Evolutionary conservation across 306 rosid species (phyloP).

Genomic region (Vigna reflexopilosa): DNA sequence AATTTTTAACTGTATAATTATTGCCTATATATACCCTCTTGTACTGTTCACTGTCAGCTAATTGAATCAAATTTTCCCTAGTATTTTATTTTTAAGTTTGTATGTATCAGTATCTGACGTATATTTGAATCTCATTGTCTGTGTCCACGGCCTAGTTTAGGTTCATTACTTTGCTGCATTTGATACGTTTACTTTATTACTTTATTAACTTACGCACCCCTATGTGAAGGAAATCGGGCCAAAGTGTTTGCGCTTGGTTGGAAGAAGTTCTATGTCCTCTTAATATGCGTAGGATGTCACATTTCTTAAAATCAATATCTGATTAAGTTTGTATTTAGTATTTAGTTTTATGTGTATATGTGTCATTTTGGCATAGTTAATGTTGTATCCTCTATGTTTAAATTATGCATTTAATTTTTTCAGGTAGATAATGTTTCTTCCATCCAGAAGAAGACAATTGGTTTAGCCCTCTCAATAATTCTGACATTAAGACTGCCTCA

Average conservation of each 20-base stretch:
- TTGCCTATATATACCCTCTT: too few relatives aligned
- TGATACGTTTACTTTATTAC: conserved; percentile 19
- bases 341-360: background rate
- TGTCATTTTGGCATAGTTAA: conserved; percentile 34
- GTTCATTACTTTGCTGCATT: conserved; percentile 11
- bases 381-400: conserved; percentile 26
- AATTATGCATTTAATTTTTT: conserved; percentile 32
- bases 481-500: conserved; percentile 90
- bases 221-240: background rate
- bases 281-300: conserved; percentile 32
- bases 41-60: too few relatives aligned
- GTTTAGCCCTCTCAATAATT: conserved; percentile 88
- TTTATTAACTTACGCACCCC: background rate
- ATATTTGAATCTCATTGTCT: conserved; percentile 5
- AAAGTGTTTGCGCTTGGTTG: background rate
- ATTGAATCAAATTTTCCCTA: too few relatives aligned
- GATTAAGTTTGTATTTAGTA: background rate
- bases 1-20: too few relatives aligned
- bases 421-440: conserved; percentile 94
- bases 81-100: too few relatives aligned
- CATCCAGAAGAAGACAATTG: conserved; percentile 83
- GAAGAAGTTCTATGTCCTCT: conserved; percentile 16
- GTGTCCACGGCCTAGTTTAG: conserved; percentile 10
- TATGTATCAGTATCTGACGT: too few relatives aligned
- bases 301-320: conserved; percentile 40